Conservation (phyloP, 495 filamentous ascomycete species). For the Talaromyces liani region DNA sequence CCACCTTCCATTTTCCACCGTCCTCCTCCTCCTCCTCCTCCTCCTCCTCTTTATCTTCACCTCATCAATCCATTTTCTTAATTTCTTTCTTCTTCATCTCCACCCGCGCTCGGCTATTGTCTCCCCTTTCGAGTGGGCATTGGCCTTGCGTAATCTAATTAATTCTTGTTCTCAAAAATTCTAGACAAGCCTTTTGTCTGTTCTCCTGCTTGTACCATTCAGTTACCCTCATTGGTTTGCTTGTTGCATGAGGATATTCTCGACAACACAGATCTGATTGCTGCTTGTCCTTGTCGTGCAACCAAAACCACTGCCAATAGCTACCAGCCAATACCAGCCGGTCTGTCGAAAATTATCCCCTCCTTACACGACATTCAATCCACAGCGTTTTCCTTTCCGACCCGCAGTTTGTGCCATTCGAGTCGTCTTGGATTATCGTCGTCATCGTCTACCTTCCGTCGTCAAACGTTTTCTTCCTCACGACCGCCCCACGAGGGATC, state of each 20-base stretch:
- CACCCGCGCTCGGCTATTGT: neutral
- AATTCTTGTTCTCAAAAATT: neutral
- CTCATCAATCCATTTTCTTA: neutral
- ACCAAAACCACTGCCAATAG: neutral
- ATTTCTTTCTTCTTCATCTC: neutral
- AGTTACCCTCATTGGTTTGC: neutral
- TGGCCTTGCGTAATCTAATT: neutral
- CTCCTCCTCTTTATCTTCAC: neutral
- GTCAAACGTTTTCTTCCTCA: neutral
- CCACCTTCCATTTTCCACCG: too few relatives aligned
- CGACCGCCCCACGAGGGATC: neutral
- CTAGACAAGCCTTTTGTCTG: neutral
- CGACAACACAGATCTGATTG: neutral
- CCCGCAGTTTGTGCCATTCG: neutral
- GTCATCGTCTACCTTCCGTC: neutral
- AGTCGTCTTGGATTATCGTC: neutral
- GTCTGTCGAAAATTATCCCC: neutral
- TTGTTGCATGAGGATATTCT: neutral
- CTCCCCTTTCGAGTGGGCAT: neutral
- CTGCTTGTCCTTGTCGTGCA: neutral
- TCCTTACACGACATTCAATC: neutral
- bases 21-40: neutral
- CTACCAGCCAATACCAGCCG: neutral
- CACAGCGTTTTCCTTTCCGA: neutral
- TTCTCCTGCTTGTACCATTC: neutral